Percentiles rank a stretch among this genome's conserved stretches.
Evolutionary conservation across 768 basidiomycete species (phyloP).

Genomic region (Leccinum barrowsii): DNA sequence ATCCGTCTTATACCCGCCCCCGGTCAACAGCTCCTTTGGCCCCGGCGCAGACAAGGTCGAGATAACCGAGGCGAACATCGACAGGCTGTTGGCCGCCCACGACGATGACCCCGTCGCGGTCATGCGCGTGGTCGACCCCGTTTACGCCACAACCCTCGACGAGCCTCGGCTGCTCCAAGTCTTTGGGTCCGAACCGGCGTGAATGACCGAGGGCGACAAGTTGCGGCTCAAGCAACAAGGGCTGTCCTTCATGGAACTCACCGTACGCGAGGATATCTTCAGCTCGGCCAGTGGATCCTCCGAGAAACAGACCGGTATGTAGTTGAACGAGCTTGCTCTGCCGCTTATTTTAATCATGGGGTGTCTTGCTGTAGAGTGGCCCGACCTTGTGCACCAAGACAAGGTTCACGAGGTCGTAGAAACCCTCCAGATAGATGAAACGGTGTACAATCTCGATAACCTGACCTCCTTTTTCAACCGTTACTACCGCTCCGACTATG

Average conservation of each 20-base stretch:
- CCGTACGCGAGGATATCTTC: not conserved
- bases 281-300: not conserved
- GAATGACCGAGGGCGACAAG: conserved; percentile 22
- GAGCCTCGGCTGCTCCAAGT: conserved; percentile 18
- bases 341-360: not conserved
- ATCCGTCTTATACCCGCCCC: not conserved
- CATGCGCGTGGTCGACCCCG: conserved; percentile 17
- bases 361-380: conserved; percentile 11
- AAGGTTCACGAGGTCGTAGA: conserved; percentile 6
- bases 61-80: not conserved
- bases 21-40: conserved; percentile 1
- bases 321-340: not conserved
- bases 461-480: conserved; percentile 40
- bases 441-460: conserved; percentile 31
- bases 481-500: conserved; percentile 28
- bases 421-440: conserved; percentile 25
- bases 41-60: not conserved
- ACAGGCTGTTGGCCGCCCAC: conserved; percentile 9
- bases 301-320: not conserved
- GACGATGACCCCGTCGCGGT: conserved; percentile 16
- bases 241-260: conserved; percentile 13
- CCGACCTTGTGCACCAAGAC: conserved; percentile 13
- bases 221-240: conserved; percentile 12
- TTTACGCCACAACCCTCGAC: conserved; percentile 12
- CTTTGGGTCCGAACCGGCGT: conserved; percentile 8